These are phyloP conservation scores for Cyclostephanos tholiformis DNA, from an alignment of 108 stramenopile genomes.

Conservation along the genomic window DNA sequence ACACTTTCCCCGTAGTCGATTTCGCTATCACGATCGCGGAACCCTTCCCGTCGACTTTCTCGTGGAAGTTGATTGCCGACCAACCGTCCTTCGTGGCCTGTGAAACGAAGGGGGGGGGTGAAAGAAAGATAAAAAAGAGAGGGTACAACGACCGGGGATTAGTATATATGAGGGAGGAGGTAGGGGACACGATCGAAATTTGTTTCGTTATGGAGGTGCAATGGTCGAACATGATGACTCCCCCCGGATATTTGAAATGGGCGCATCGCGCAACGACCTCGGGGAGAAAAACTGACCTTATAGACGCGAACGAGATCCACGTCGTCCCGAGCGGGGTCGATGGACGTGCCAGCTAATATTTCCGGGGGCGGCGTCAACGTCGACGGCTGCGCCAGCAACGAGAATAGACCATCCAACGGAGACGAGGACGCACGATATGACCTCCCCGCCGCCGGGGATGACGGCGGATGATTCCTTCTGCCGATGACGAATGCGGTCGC, in stretches of 20 bases:
- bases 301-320: conserved; percentile 46
- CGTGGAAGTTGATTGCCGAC: conserved; percentile 79
- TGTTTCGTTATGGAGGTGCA: too few species aligned
- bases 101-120: not conserved
- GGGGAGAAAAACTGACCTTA: conserved; percentile 24
- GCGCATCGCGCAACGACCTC: too few species aligned
- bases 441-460: not conserved
- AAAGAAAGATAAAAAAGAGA: not conserved
- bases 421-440: conserved; percentile 26
- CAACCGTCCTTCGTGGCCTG: conserved; percentile 75
- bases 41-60: conserved; percentile 66
- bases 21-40: conserved; percentile 71
- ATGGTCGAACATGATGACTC: too few species aligned
- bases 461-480: not conserved
- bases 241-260: not conserved
- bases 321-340: conserved; percentile 44
- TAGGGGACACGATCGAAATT: too few species aligned
- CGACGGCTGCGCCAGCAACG: conserved; percentile 37
- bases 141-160: too few species aligned
- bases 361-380: conserved; percentile 34
- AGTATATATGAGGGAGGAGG: too few species aligned
- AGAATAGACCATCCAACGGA: conserved; percentile 29
- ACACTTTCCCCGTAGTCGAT: conserved; percentile 52
- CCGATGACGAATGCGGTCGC: too few species aligned
- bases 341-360: conserved; percentile 40